Base-by-base conservation (phyloP, 306 rosid genomes). In the Vigna trinervia region DNA sequence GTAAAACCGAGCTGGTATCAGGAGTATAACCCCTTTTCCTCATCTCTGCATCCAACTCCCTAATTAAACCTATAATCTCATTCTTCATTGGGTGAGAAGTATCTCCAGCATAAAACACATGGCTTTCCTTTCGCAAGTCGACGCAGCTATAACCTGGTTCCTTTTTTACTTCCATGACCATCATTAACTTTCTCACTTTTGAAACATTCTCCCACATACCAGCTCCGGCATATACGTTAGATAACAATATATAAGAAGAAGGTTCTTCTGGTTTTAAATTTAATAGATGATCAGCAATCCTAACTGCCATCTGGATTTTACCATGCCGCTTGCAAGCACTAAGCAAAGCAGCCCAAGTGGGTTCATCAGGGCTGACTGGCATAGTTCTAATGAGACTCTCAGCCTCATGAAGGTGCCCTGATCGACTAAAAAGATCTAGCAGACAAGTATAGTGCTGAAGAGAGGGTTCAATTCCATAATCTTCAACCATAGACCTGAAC, bases 381-480 rank as follows among this genome's bases (percentile, higher is more conserved):
- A 92, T 88, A 41, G 81, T 75, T 26, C 81, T 73, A 5, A 90
- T 64, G 54, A 94, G 82, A 56, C 69, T 82, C 78, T 88, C 96
- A 12, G 97, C 97, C 86, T 94, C 97, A 0, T 84, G 90, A 70
- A 94, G 97, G 86, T 88, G 86, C 56, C 98, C 96, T 0, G 98
- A 94, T 63, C 95, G 89, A 85, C 97, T 87, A 39, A 88, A 92
- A 78, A 90, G 92, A 84, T 94, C 98, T 53, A 94, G 85, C 67
- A 87, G 85, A 85, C 98, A 94, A 38, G 98, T 92, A 61, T 90
- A 92, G 84, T 94, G 96, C 81, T 88, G 96, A 62, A 94, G 82
- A 38, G 96, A 89, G 47, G 98, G 98, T 34, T 11, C 73, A 73
- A 94, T 86, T 52, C 85, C 83, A 64, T 89, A 85, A 61, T 88